These are phyloP conservation scores for Xerocomellus chrysenteron DNA, from an alignment of 768 basidiomycete genomes.

Conservation along the genomic window DNA sequence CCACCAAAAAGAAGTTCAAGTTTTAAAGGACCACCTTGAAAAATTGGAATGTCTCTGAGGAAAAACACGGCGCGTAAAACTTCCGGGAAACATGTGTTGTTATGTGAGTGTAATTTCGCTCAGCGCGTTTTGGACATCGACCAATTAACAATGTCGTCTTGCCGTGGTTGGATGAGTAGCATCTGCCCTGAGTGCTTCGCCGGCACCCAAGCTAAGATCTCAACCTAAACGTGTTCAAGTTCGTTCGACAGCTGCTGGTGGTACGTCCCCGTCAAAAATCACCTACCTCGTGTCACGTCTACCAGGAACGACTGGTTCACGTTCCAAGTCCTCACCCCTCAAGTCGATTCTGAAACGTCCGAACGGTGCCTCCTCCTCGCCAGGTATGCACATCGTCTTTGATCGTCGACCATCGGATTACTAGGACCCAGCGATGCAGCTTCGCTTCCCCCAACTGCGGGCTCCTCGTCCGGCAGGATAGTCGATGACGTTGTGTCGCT, in stretches of 20 bases:
- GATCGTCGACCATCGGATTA: not conserved
- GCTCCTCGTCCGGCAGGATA: not conserved
- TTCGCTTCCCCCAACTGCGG: no score
- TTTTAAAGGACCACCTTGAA: no score
- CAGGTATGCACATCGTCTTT: conserved; percentile 9
- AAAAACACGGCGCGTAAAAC: conserved; percentile 24
- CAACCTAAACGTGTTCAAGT: not conserved
- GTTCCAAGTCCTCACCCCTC: not conserved
- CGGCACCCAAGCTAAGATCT: not conserved
- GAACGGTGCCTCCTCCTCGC: not conserved
- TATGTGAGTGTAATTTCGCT: conserved; percentile 6
- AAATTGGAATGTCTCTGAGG: conserved; percentile 1
- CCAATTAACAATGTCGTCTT: not conserved
- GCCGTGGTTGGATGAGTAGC: conserved; percentile 2
- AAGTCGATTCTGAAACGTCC: not conserved
- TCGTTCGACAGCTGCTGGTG: not conserved
- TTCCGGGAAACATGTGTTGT: conserved; percentile 7
- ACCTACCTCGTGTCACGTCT: not conserved
- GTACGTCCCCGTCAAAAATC: not conserved
- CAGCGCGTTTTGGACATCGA: not conserved
- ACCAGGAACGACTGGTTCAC: not conserved
- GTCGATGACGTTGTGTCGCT: not conserved
- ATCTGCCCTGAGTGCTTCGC: not conserved
- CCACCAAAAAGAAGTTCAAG: not conserved
- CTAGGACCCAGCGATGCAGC: not conserved